Percentiles rank a stretch among this genome's conserved stretches.
Evolutionary conservation across 2,329 filamentous ascomycete genomes (phyloP).

Genomic region (Epichloe amarillans): DNA sequence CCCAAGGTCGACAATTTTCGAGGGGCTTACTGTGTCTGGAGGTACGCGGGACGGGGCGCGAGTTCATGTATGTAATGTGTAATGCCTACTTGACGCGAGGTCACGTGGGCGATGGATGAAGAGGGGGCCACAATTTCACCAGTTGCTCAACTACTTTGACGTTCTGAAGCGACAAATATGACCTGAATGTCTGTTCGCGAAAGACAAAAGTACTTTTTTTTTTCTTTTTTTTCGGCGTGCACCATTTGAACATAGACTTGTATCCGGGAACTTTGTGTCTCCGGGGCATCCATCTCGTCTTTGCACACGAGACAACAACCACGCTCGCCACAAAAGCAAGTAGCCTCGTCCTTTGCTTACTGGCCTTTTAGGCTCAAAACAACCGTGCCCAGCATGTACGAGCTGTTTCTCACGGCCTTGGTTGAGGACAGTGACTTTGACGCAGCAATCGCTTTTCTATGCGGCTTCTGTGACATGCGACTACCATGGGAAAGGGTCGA

Average conservation of each 20-base stretch:
- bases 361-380: not conserved
- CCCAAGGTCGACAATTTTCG: too few species aligned
- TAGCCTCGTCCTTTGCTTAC: not conserved
- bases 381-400: slow-evolving; percentile 31
- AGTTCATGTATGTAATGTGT: not conserved
- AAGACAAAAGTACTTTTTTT: not conserved
- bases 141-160: too few species aligned
- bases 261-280: not conserved
- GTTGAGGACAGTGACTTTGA: slow-evolving; percentile 36
- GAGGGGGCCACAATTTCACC: not conserved
- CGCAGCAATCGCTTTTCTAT: slow-evolving; percentile 37
- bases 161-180: not conserved
- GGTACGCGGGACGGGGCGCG: not conserved
- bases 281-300: not conserved
- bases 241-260: not conserved
- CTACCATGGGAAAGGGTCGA: slow-evolving; percentile 33
- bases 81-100: not conserved
- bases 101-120: slow-evolving; percentile 3
- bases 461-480: slow-evolving; percentile 43
- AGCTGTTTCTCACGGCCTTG: slow-evolving; percentile 43
- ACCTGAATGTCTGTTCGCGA: not conserved
- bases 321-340: not conserved
- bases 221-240: not conserved
- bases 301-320: not conserved
- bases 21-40: not conserved